Base-by-base conservation (phyloP, 2,329 filamentous ascomycete species). In the Epichloe aotearoae region DNA sequence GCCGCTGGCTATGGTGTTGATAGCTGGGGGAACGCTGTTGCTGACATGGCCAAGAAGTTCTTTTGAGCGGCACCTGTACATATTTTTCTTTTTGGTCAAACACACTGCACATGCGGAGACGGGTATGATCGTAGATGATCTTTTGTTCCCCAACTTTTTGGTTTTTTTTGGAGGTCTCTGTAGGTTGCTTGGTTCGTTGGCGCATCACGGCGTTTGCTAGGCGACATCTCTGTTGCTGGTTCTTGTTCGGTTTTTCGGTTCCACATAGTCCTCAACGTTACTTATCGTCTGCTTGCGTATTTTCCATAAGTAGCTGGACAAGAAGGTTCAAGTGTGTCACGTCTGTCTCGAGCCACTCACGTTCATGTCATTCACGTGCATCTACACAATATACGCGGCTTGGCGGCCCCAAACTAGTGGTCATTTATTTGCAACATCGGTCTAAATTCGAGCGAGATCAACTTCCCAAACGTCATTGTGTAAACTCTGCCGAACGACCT, bases 41-140 rank as follows among this genome's bases (percentile, higher is more conserved):
- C 60, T 42, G 62, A 62, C 36, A 62, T 73, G 44, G 67, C 68
- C 47, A 71, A 68, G 58, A 67, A 70, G 57, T 74, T 73, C 56
- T 68, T 69, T 47, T 72, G 60, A 60, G 15, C 20, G 14, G n/a
- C 8, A 10, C 3, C 12, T 38, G 8, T 23, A 15, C 14, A 36
- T 41, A 2, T 20, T n/a, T 38, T 38, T 2, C 30, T 4, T 30
- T 4, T 4, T 30, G 30, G 30, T 30, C 30, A 30, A 30, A 30
- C 8, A 30, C 10, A 30, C 30, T 11, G 30, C 10, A 30, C 30
- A 10, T 30, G 30, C 26, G 26, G 8, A 30, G 26, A 30, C 8
- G 8, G 26, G 30, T 4, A 30, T 30, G 10, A 30, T 11, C 8
- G 30, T 10, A 30, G 30, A 30, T 30, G 11, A 19, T 14, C 1